Conservation (phyloP, 352 stramenopile genomes). For the Discostella stelligera region DNA sequence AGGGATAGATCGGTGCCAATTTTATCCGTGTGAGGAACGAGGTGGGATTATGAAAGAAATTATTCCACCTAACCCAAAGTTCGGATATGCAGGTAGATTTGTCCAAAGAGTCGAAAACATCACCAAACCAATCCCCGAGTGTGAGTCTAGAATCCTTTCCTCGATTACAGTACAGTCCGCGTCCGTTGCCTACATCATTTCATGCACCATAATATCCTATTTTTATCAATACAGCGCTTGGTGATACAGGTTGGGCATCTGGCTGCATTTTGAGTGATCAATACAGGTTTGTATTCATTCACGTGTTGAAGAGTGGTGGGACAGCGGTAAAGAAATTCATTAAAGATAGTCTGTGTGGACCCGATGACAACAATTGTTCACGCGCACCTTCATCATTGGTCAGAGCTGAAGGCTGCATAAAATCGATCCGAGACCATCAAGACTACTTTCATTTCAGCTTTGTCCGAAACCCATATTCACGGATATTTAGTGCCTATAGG, state of each 20-base stretch:
- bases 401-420: neutral
- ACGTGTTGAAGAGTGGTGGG: conserved; percentile 44
- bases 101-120: neutral
- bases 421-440: conserved; percentile 17
- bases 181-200: neutral
- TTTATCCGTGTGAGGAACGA: conserved; percentile 10
- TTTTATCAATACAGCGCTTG: conserved; percentile 7
- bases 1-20: neutral
- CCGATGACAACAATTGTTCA: conserved; percentile 28
- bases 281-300: conserved; percentile 52
- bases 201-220: neutral
- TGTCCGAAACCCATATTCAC: conserved; percentile 47
- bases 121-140: conserved; percentile 2
- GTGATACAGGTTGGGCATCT: conserved; percentile 25
- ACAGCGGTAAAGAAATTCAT: conserved; percentile 40
- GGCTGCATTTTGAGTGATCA: conserved; percentile 38
- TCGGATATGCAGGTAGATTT: conserved; percentile 7
- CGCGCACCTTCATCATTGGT: conserved; percentile 12
- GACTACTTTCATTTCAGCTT: conserved; percentile 50
- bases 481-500: conserved; percentile 24
- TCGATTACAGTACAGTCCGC: no score
- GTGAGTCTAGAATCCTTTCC: neutral
- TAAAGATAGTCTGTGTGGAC: conserved; percentile 36
- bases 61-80: neutral
- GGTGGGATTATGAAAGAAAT: neutral